These are phyloP conservation scores for Aaosphaeria pasadenensis DNA, from an alignment of 2,329 filamentous ascomycete genomes.

Conservation along the genomic window DNA sequence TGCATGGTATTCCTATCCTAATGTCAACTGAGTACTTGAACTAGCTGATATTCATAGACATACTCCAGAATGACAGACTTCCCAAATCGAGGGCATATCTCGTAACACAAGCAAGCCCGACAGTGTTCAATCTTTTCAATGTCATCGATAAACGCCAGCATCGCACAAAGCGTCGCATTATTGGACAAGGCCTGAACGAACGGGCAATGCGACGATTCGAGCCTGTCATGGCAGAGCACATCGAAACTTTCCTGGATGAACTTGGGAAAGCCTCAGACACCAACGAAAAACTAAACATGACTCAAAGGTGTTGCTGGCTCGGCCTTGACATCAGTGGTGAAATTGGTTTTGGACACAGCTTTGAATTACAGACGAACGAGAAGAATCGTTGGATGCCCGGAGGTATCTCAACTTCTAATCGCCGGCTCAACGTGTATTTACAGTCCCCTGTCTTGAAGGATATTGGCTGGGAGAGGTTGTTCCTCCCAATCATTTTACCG, in stretches of 20 bases:
- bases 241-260: slow-evolving; percentile 1
- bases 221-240: slow-evolving; percentile 9
- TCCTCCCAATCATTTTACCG: slow-evolving; percentile 6
- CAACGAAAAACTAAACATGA: slow-evolving; percentile 5
- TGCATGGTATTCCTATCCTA: slow-evolving; percentile 39
- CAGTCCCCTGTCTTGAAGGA: slow-evolving; percentile 8
- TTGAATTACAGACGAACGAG: slow-evolving; percentile 24
- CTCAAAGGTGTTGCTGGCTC: slow-evolving; percentile 5
- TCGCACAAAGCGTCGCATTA: slow-evolving; percentile 36
- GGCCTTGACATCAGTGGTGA: slow-evolving; percentile 43
- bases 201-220: slow-evolving; percentile 38
- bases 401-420: slow-evolving; percentile 22
- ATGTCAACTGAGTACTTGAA: background rate
- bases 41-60: slow-evolving; percentile 1
- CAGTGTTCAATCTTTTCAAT: slow-evolving; percentile 10
- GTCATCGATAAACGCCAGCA: slow-evolving; percentile 36
- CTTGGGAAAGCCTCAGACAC: slow-evolving; percentile 1
- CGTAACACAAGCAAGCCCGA: slow-evolving; percentile 3
- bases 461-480: slow-evolving; percentile 5
- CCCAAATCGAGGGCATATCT: slow-evolving; percentile 8
- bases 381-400: slow-evolving; percentile 21
- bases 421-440: slow-evolving; percentile 7
- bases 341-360: slow-evolving; percentile 31
- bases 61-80: slow-evolving; percentile 10
- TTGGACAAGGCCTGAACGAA: slow-evolving; percentile 39